A percentile compares a stretch with the other conserved stretches of the same genome.
phyloP scores from a whole-genome alignment of 2,329 filamentous ascomycete species.

The Bertia moriformis region DNA sequence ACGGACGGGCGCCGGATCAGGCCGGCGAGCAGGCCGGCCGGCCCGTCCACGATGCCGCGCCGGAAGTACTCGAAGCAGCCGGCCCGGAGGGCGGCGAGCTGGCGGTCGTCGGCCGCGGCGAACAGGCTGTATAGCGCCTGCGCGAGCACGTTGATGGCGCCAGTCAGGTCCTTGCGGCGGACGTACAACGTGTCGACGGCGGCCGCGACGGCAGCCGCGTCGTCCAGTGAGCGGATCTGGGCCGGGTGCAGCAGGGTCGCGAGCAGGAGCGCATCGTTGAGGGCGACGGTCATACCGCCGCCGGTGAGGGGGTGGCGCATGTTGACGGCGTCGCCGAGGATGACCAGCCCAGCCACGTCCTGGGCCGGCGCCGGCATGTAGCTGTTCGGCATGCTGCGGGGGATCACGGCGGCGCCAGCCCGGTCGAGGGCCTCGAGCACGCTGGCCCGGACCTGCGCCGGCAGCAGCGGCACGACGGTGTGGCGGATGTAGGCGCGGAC shows the following conservation, averaged over 20 bases:
- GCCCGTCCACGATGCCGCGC: constrained; percentile 60
- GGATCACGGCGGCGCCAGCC: constrained; percentile 53
- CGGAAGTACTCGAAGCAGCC: constrained; percentile 93
- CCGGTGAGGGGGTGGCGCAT: constrained; percentile 98
- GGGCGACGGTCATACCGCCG: constrained; percentile 93
- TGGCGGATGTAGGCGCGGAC: constrained; percentile 74
- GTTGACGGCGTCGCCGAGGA: constrained; percentile 91
- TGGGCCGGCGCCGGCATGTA: constrained; percentile 68
- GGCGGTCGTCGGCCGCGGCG: constrained; percentile 64
- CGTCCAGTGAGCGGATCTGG: constrained; percentile 51
- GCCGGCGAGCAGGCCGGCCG: constrained; percentile 68
- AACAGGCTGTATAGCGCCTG: constrained; percentile 87
- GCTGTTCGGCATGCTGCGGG: constrained; percentile 82
- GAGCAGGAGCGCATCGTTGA: constrained; percentile 78
- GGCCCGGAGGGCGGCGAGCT: constrained; percentile 66
- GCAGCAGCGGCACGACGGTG: constrained; percentile 65
- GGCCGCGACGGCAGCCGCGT: constrained; percentile 48
- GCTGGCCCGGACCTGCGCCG: constrained; percentile 53
- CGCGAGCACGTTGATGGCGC: constrained; percentile 94
- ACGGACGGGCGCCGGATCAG: constrained; percentile 64
- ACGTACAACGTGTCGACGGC: constrained; percentile 73
- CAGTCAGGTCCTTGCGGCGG: constrained; percentile 66
- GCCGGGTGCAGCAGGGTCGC: constrained; percentile 58
- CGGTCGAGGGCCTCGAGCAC: constrained; percentile 61
- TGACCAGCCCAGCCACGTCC: constrained; percentile 58